phyloP scores from a whole-genome alignment of 1,139 yeast genomes.

The Suhomyces bribrorum region DNA sequence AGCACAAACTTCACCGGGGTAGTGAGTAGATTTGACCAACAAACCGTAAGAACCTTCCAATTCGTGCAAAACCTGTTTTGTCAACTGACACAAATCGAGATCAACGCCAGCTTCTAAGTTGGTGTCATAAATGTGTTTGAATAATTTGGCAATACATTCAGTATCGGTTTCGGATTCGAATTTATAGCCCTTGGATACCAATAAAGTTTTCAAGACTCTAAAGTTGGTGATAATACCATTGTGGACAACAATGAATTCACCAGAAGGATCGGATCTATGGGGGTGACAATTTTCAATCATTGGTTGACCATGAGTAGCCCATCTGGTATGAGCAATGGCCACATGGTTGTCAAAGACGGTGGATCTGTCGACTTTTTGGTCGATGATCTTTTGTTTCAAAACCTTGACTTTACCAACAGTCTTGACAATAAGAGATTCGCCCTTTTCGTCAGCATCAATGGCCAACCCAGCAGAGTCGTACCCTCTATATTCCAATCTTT shows the following conservation, averaged over 20 bases:
- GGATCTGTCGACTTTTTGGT: conserved; percentile 55
- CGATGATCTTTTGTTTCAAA: conserved; percentile 64
- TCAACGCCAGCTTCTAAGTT: conserved; percentile 64
- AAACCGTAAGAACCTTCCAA: conserved; percentile 98
- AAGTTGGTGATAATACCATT: conserved; percentile 98
- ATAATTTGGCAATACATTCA: conserved; percentile 94
- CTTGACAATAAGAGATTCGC: conserved; percentile 68
- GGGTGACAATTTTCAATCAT: conserved; percentile 89
- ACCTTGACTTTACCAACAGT: conserved; percentile 91
- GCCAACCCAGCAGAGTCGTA: conserved; percentile 98
- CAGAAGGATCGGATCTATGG: conserved; percentile 79
- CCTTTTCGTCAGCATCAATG: conserved; percentile 79
- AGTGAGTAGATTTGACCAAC: conserved; percentile 86
- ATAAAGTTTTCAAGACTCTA: conserved; percentile 82
- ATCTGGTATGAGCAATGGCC: conserved; percentile 98
- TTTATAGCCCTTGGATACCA: conserved; percentile 72
- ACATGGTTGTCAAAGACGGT: conserved; percentile 80
- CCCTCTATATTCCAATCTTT: conserved; percentile 94
- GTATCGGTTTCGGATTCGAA: conserved; percentile 97
- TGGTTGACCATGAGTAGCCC: conserved; percentile 99
- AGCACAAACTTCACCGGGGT: conserved; percentile 95
- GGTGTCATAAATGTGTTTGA: conserved; percentile 86
- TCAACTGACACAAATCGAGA: conserved; percentile 85
- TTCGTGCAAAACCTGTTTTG: conserved; percentile 89
- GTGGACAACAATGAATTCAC: conserved; percentile 91